Conservation (phyloP, 1,139 yeast species). For the Debaryomyces fabryi region DNA sequence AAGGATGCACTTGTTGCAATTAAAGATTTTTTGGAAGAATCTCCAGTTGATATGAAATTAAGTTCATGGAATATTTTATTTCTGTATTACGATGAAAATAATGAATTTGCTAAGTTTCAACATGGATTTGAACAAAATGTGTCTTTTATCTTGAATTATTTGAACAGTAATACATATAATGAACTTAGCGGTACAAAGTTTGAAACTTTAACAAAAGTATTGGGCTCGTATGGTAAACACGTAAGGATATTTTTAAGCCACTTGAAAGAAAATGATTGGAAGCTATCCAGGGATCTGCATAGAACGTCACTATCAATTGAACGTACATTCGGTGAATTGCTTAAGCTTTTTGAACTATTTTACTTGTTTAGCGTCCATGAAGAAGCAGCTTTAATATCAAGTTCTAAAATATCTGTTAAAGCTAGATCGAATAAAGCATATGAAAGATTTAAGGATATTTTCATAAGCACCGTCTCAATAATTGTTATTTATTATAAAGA, state of each 20-base stretch:
- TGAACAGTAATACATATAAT: slow-evolving; percentile 18
- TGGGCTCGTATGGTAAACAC: slow-evolving; percentile 38
- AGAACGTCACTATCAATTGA: not conserved
- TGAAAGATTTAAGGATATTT: slow-evolving; percentile 53
- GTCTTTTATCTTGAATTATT: slow-evolving; percentile 28
- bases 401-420: slow-evolving; percentile 33
- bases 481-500: slow-evolving; percentile 36
- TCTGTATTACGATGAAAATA: slow-evolving; percentile 53
- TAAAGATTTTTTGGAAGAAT: slow-evolving; percentile 56
- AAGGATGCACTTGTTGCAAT: slow-evolving; percentile 46
- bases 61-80: slow-evolving; percentile 78
- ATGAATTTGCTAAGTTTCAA: slow-evolving; percentile 44
- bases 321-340: slow-evolving; percentile 19
- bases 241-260: slow-evolving; percentile 25
- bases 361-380: slow-evolving; percentile 52
- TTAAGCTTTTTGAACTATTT: slow-evolving; percentile 40
- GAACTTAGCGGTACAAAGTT: slow-evolving; percentile 17
- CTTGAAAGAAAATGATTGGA: slow-evolving; percentile 26
- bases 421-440: slow-evolving; percentile 33
- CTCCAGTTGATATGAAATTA: slow-evolving; percentile 68
- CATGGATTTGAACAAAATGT: slow-evolving; percentile 58
- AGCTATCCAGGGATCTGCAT: slow-evolving; percentile 12
- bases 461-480: slow-evolving; percentile 45
- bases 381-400: slow-evolving; percentile 48
- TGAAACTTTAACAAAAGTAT: slow-evolving; percentile 27